These are phyloP conservation scores for Melanogaster broomeanus DNA, from an alignment of 768 basidiomycete species.

Conservation along the genomic window DNA sequence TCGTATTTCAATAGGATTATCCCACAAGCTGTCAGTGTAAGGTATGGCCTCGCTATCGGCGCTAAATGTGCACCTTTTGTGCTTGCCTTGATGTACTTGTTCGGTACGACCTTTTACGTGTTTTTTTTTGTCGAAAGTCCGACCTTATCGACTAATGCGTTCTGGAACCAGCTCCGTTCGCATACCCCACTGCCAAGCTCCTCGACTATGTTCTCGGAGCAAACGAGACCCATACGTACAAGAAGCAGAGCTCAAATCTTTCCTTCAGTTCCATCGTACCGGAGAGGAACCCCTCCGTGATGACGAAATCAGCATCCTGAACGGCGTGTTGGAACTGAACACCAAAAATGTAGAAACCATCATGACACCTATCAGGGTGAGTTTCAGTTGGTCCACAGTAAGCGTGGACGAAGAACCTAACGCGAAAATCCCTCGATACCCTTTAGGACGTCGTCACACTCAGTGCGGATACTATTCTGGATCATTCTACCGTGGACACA, in stretches of 20 bases:
- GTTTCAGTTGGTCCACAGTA: conserved; percentile 10
- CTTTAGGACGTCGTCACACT: conserved; percentile 80
- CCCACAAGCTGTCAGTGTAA: conserved; percentile 71
- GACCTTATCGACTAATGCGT: background rate
- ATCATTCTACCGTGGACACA: conserved; percentile 75
- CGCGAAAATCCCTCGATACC: background rate
- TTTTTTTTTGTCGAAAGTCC: background rate
- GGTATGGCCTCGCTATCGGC: conserved; percentile 81
- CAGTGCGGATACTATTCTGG: conserved; percentile 73
- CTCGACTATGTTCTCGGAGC: conserved; percentile 82
- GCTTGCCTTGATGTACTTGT: conserved; percentile 67
- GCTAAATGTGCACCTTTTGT: conserved; percentile 79
- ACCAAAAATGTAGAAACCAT: conserved; percentile 74
- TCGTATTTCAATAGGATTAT: conserved; percentile 48
- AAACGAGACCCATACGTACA: conserved; percentile 73
- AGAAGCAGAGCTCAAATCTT: conserved; percentile 77
- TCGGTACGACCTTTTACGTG: conserved; percentile 30
- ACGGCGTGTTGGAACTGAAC: conserved; percentile 78
- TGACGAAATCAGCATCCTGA: conserved; percentile 80
- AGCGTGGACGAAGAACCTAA: background rate
- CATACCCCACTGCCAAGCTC: conserved; percentile 68
- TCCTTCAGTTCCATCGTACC: conserved; percentile 76
- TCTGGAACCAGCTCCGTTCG: conserved; percentile 60
- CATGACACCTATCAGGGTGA: conserved; percentile 78
- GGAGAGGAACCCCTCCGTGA: conserved; percentile 76